These are phyloP conservation scores for Rhizopogon vulgaris DNA, from an alignment of 768 basidiomycete genomes.

Conservation along the genomic window DNA sequence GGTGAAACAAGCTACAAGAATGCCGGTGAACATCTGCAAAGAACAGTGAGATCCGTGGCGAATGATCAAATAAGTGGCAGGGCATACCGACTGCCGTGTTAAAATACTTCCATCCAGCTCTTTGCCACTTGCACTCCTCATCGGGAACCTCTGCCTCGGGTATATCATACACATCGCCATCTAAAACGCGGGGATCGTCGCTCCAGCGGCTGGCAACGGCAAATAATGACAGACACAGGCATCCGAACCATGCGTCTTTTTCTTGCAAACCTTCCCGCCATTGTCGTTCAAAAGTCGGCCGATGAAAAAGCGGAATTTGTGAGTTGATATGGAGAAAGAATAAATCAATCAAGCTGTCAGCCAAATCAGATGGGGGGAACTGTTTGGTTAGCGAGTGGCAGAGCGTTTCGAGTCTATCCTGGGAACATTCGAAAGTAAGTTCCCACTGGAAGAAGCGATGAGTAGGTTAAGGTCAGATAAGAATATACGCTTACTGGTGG, in stretches of 20 bases:
- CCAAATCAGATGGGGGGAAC: constrained; percentile 64
- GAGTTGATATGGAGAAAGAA: constrained; percentile 62
- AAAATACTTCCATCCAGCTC: constrained; percentile 59
- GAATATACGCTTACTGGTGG: constrained; percentile 37
- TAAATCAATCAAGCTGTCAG: constrained; percentile 49
- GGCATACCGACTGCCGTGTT: constrained; percentile 44
- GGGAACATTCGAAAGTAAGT: constrained; percentile 42
- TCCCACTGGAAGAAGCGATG: constrained; percentile 45
- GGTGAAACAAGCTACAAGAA: constrained; percentile 46
- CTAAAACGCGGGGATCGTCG: constrained; percentile 52
- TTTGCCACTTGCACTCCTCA: constrained; percentile 39
- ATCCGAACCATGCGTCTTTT: constrained; percentile 52
- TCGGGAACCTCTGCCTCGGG: constrained; percentile 15
- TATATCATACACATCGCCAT: constrained; percentile 21
- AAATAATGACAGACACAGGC: constrained; percentile 57
- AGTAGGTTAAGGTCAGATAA: constrained; percentile 1
- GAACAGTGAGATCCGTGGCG: constrained; percentile 6
- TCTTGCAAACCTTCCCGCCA: constrained; percentile 50
- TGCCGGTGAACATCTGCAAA: constrained; percentile 43
- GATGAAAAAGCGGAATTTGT: constrained; percentile 64
- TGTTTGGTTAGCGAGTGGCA: constrained; percentile 29
- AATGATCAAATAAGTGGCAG: neutral
- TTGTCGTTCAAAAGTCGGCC: constrained; percentile 60
- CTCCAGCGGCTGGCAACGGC: constrained; percentile 66
- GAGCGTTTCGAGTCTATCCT: constrained; percentile 20